Evolutionary conservation across 805 yeast species (phyloP).

Genomic region (Barnettozyma wickerhamii): DNA sequence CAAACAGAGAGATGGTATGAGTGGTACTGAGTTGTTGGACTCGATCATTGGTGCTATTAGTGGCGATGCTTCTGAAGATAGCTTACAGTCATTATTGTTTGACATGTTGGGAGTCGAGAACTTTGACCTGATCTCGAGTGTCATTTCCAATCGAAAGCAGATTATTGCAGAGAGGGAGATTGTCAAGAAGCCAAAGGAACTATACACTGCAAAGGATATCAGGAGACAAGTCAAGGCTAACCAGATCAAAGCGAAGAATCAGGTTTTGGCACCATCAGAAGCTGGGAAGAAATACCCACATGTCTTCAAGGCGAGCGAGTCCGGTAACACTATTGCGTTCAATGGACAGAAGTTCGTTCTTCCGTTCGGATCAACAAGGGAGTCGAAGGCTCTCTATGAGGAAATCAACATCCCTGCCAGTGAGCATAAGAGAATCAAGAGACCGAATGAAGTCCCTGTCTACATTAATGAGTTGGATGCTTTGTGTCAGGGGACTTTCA

Average conservation of each 20-base stretch:
- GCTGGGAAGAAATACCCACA: conserved; percentile 69
- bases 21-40: conserved; percentile 29
- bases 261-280: conserved; percentile 41
- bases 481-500: conserved; percentile 80
- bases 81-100: conserved; percentile 65
- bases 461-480: conserved; percentile 62
- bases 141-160: conserved; percentile 44
- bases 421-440: conserved; percentile 38
- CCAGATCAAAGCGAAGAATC: conserved; percentile 44
- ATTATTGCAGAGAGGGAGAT: conserved; percentile 24
- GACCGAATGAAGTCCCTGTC: conserved; percentile 43
- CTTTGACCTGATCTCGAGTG: conserved; percentile 67
- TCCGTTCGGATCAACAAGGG: conserved; percentile 77
- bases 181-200: conserved; percentile 22
- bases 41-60: conserved; percentile 29
- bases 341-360: conserved; percentile 77
- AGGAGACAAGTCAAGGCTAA: conserved; percentile 49
- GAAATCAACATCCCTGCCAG: conserved; percentile 82
- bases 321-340: conserved; percentile 65
- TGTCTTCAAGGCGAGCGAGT: conserved; percentile 69
- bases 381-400: conserved; percentile 59
- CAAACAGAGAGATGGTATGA: conserved; percentile 29
- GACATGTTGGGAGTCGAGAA: conserved; percentile 86
- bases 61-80: conserved; percentile 44
- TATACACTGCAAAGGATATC: conserved; percentile 53